phyloP scores from a whole-genome alignment of 306 rosid species.

The Trifolium pratense region DNA sequence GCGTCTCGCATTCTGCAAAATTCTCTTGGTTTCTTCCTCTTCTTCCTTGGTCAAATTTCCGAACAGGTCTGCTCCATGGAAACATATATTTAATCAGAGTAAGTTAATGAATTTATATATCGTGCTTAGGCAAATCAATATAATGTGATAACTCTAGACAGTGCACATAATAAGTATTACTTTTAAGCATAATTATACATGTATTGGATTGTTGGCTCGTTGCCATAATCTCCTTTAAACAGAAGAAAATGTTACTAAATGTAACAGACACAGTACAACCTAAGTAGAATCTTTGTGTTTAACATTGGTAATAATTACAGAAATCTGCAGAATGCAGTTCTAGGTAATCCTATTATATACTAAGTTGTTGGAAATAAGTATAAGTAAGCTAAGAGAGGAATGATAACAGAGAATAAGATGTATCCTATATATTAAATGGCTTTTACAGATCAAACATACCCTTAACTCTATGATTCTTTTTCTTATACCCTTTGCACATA shows the following conservation, averaged over 20 bases:
- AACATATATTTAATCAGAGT: conserved; percentile 26
- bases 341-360: background rate
- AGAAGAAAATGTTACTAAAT: background rate
- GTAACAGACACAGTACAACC: background rate
- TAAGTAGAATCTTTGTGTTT: background rate
- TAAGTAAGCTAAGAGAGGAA: background rate
- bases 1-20: conserved; percentile 81
- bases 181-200: background rate
- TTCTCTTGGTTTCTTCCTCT: conserved; percentile 71
- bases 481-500: conserved; percentile 6
- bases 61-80: conserved; percentile 47
- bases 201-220: background rate
- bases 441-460: background rate
- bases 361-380: conserved; percentile 7
- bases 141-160: conserved; percentile 1
- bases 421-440: background rate
- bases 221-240: conserved; percentile 16
- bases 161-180: background rate
- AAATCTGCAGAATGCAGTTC: background rate
- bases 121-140: conserved; percentile 4
- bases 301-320: background rate
- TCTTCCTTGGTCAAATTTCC: conserved; percentile 58
- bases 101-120: background rate
- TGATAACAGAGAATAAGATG: background rate
- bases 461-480: background rate